A percentile compares a stretch with the other conserved stretches of the same genome.
These are phyloP conservation scores for Xylaria sp. DNA, from an alignment of 2,329 filamentous ascomycete genomes.

Conservation along the genomic window DNA sequence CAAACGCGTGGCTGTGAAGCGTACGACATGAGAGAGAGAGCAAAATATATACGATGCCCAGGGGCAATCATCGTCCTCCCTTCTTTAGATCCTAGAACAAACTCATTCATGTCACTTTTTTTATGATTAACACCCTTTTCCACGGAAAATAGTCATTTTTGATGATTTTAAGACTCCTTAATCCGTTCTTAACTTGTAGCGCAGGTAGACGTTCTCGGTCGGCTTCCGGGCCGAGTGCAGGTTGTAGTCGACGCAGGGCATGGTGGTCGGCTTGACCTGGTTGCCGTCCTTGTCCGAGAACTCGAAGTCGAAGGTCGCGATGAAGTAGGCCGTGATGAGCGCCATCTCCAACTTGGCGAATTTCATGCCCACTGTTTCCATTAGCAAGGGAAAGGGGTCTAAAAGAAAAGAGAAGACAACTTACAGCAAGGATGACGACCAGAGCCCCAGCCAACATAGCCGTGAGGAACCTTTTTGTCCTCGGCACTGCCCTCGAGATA, in stretches of 20 bases:
- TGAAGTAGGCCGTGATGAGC: constrained; percentile 43
- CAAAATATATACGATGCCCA: too few species aligned
- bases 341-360: constrained; percentile 48
- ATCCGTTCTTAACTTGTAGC: constrained; percentile 29
- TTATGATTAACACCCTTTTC: too few species aligned
- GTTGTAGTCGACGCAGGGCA: constrained; percentile 35
- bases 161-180: background rate
- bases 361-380: constrained; percentile 27
- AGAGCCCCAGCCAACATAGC: constrained; percentile 26
- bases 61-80: too few species aligned
- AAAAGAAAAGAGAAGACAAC: constrained; percentile 7
- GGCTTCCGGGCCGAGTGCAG: constrained; percentile 39
- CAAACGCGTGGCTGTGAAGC: too few species aligned
- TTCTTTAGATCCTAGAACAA: too few species aligned
- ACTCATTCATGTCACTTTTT: too few species aligned
- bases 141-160: too few species aligned
- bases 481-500: constrained; percentile 41
- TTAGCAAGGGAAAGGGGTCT: too few species aligned
- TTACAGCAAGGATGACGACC: constrained; percentile 37
- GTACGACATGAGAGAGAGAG: too few species aligned
- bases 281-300: constrained; percentile 36
- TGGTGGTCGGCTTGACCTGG: constrained; percentile 20
- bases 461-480: constrained; percentile 30
- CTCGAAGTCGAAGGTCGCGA: constrained; percentile 41
- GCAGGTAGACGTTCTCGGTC: constrained; percentile 32